These are phyloP conservation scores for Lotus japonicus DNA, from an alignment of 306 rosid genomes.

Conservation along the genomic window DNA sequence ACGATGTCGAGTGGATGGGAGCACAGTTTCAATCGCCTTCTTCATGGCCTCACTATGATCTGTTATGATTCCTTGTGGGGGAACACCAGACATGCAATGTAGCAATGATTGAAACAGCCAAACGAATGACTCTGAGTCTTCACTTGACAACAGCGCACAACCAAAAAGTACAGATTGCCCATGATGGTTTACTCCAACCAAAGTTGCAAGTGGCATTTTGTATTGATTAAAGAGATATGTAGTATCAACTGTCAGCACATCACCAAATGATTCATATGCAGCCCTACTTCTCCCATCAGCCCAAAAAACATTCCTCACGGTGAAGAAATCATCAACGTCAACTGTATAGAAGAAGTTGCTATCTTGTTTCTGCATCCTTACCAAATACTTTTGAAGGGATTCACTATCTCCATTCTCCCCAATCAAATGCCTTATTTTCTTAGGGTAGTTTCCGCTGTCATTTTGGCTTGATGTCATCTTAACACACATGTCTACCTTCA, in stretches of 20 bases:
- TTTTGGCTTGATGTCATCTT: not conserved
- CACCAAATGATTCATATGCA: slow-evolving; percentile 29
- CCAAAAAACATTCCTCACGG: slow-evolving; percentile 24
- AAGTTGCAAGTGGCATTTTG: slow-evolving; percentile 24
- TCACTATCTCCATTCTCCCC: slow-evolving; percentile 20
- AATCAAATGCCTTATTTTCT: not conserved
- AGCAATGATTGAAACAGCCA: slow-evolving; percentile 27
- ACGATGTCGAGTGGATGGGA: slow-evolving; percentile 16
- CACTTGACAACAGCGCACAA: slow-evolving; percentile 23
- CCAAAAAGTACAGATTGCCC: slow-evolving; percentile 29
- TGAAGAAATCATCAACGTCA: slow-evolving; percentile 19
- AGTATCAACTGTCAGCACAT: slow-evolving; percentile 21
- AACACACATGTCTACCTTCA: not conserved
- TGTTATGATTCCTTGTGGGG: slow-evolving; percentile 25
- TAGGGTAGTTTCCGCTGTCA: not conserved
- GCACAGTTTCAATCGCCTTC: slow-evolving; percentile 15
- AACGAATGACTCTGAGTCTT: slow-evolving; percentile 14
- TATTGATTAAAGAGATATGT: slow-evolving; percentile 15
- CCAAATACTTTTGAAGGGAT: slow-evolving; percentile 23
- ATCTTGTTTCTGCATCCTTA: slow-evolving; percentile 21
- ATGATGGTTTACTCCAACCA: slow-evolving; percentile 29
- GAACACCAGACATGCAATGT: slow-evolving; percentile 18
- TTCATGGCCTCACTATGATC: slow-evolving; percentile 24
- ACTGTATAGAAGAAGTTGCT: slow-evolving; percentile 22
- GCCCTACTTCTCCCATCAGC: slow-evolving; percentile 29